Evolutionary conservation across 768 basidiomycete species (phyloP).

Genomic region (Pulveroboletus sp.): DNA sequence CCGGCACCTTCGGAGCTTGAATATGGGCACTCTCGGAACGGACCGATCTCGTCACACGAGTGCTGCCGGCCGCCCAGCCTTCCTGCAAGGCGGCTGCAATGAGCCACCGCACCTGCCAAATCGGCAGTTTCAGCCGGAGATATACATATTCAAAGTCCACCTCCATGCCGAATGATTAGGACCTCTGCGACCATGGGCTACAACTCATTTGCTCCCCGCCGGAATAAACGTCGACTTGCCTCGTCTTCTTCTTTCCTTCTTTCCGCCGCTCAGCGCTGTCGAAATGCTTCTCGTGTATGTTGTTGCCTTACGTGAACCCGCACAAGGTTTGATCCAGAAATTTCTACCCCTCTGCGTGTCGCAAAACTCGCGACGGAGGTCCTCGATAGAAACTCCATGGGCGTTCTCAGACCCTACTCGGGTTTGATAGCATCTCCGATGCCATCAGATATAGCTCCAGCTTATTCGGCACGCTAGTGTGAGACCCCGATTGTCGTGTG

Average conservation of each 20-base stretch:
- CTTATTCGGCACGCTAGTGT: background rate
- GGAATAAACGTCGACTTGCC: background rate
- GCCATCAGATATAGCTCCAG: background rate
- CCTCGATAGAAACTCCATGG: constrained; percentile 4
- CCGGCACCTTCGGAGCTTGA: background rate
- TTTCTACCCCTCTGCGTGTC: background rate
- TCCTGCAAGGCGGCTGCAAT: background rate
- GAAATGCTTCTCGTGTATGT: constrained; percentile 1
- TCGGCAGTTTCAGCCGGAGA: background rate
- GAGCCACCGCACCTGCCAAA: background rate
- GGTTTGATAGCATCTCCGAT: constrained; percentile 19
- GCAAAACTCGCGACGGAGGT: constrained; percentile 4
- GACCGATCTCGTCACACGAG: background rate
- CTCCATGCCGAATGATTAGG: background rate
- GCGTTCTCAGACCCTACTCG: constrained; percentile 5
- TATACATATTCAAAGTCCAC: background rate
- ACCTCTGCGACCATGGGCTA: too few relatives aligned
- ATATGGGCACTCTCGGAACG: background rate
- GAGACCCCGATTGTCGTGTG: constrained; percentile 12
- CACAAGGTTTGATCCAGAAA: constrained; percentile 10
- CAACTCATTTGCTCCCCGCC: background rate
- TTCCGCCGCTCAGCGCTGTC: background rate
- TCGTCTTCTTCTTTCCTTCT: constrained; percentile 4
- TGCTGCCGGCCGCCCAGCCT: too few relatives aligned
- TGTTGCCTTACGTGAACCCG: constrained; percentile 13